Percentiles rank a stretch among this genome's conserved stretches.
These are phyloP conservation scores for Sugiyamaella smithiae DNA, from an alignment of 805 yeast species.

Conservation along the genomic window DNA sequence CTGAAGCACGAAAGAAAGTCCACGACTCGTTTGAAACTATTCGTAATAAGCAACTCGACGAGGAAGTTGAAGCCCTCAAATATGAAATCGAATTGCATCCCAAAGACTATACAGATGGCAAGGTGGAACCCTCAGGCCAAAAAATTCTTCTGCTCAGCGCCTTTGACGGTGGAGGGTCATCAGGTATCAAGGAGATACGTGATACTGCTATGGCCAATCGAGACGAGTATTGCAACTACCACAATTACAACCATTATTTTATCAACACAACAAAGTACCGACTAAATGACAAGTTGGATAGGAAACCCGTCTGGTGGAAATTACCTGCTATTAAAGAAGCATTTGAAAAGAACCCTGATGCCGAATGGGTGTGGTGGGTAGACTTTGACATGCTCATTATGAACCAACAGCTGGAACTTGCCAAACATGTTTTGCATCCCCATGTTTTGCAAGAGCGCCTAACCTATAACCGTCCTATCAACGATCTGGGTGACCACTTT, in stretches of 20 bases:
- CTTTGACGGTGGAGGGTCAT: constrained; percentile 26
- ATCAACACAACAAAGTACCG: constrained; percentile 28
- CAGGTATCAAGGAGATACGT: constrained; percentile 12
- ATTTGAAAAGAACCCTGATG: constrained; percentile 32
- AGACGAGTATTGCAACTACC: constrained; percentile 31
- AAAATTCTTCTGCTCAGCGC: constrained; percentile 26
- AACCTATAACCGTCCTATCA: constrained; percentile 25
- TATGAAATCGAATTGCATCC: neutral
- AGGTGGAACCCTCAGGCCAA: neutral
- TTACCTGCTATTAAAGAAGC: constrained; percentile 34
- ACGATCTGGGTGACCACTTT: constrained; percentile 16
- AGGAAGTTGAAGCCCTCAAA: neutral
- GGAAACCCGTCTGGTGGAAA: constrained; percentile 34
- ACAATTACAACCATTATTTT: constrained; percentile 33
- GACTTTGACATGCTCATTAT: constrained; percentile 37
- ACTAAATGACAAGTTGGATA: constrained; percentile 3
- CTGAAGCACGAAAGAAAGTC: constrained; percentile 1
- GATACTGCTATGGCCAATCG: constrained; percentile 26
- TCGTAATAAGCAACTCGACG: constrained; percentile 3
- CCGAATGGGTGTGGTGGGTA: constrained; percentile 41
- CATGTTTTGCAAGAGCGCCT: constrained; percentile 26
- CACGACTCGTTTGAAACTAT: neutral
- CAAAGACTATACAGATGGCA: neutral
- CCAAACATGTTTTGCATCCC: constrained; percentile 30
- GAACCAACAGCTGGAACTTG: constrained; percentile 31